phyloP scores from a whole-genome alignment of 306 rosid species.

The Lupinus albus region DNA sequence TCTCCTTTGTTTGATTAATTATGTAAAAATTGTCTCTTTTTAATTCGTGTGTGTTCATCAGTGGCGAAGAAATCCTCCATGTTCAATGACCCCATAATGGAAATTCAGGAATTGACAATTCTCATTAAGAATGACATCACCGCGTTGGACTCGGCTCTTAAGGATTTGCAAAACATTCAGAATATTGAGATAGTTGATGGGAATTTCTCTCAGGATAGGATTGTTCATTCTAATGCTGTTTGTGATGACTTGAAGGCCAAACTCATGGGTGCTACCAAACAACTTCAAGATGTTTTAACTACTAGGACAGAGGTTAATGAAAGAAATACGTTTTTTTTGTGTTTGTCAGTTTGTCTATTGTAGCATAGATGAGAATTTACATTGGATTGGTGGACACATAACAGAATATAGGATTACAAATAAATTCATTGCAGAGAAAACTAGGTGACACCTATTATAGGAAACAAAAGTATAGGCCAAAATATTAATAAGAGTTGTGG shows the following conservation, averaged over 20 bases:
- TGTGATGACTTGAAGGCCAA: constrained; percentile 82
- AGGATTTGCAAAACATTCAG: constrained; percentile 81
- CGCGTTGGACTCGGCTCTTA: constrained; percentile 72
- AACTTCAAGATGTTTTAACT: constrained; percentile 81
- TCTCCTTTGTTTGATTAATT: neutral
- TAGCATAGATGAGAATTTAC: no score
- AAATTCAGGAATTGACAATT: constrained; percentile 78
- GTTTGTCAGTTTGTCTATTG: no score
- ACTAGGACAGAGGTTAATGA: constrained; percentile 74
- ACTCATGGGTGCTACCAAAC: constrained; percentile 87
- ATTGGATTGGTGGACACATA: no score
- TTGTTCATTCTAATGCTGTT: constrained; percentile 85
- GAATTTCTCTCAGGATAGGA: constrained; percentile 70
- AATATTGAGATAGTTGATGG: constrained; percentile 75
- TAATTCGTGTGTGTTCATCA: constrained; percentile 8
- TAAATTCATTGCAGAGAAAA: no score
- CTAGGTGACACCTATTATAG: no score
- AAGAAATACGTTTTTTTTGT: neutral
- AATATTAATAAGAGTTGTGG: no score
- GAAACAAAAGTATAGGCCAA: no score
- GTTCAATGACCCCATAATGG: constrained; percentile 81
- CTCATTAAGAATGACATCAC: constrained; percentile 86
- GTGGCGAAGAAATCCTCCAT: constrained; percentile 89
- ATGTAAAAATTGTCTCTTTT: no score
- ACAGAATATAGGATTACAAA: no score